phyloP scores from a whole-genome alignment of 2,329 filamentous ascomycete genomes.

The Ophidiomyces ophidiicola region DNA sequence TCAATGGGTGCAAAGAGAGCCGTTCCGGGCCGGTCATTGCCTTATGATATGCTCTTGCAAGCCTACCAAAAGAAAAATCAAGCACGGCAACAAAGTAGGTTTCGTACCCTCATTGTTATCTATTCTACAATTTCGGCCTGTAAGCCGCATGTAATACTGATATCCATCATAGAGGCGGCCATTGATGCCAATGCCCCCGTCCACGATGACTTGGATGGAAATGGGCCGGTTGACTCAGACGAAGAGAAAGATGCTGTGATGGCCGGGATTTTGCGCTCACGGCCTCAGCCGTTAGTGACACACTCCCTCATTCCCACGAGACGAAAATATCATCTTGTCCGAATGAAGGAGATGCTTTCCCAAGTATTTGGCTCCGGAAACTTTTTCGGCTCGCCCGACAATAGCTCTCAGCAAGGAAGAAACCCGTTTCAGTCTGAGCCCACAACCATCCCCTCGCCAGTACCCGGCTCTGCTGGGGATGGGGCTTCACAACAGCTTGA shows the following conservation, averaged over 20 bases:
- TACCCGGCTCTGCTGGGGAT: conserved; percentile 19
- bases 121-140: conserved; percentile 2
- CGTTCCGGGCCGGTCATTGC: conserved; percentile 72
- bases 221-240: conserved; percentile 78
- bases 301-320: conserved; percentile 42
- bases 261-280: conserved; percentile 55
- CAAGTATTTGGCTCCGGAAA: conserved; percentile 43
- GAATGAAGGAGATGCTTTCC: conserved; percentile 52
- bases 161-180: conserved; percentile 57
- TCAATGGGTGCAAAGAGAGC: conserved; percentile 89
- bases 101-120: conserved; percentile 6
- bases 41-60: conserved; percentile 82
- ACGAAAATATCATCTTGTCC: conserved; percentile 49
- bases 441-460: conserved; percentile 19
- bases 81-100: conserved; percentile 87
- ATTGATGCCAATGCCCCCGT: conserved; percentile 87
- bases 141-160: conserved; percentile 10
- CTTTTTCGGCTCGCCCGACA: conserved; percentile 33
- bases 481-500: conserved; percentile 12
- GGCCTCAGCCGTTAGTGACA: conserved; percentile 63
- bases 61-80: conserved; percentile 97
- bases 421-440: conserved; percentile 27
- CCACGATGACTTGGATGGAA: conserved; percentile 72
- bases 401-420: conserved; percentile 21
- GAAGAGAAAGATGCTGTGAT: conserved; percentile 88